phyloP scores from a whole-genome alignment of 139 green algal genomes.

The Ettlia oleoabundans region DNA sequence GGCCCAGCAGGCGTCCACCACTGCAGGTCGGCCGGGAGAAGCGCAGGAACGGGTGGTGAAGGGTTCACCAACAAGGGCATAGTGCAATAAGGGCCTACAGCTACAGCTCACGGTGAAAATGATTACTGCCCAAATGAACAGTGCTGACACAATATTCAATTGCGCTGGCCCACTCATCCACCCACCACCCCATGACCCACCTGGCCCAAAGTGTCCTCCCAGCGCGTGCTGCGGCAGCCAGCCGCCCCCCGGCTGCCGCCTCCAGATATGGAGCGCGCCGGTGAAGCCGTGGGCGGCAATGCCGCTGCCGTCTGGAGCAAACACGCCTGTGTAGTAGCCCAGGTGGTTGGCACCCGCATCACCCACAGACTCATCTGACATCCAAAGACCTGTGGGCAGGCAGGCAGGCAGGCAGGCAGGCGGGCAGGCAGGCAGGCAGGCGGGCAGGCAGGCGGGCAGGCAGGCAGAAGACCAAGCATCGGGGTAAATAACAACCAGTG shows the following conservation, averaged over 20 bases:
- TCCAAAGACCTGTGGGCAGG: slow-evolving; percentile 76
- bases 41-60: background rate
- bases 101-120: no score
- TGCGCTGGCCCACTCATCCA: no score
- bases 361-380: slow-evolving; percentile 82
- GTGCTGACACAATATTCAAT: no score
- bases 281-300: slow-evolving; percentile 93
- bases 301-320: slow-evolving; percentile 53
- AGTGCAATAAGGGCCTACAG: no score
- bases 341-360: slow-evolving; percentile 81
- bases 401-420: background rate
- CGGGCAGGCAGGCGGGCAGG: no score
- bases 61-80: no score
- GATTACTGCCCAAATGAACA: no score
- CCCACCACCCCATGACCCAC: background rate
- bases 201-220: slow-evolving; percentile 81
- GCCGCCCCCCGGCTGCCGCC: background rate
- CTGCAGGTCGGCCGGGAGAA: background rate
- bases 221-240: slow-evolving; percentile 75
- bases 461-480: background rate
- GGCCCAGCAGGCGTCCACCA: slow-evolving; percentile 85
- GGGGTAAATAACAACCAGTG: background rate
- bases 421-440: no score
- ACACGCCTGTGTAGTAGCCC: slow-evolving; percentile 79
- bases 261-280: slow-evolving; percentile 93